Conservation (phyloP, 2,329 filamentous ascomycete genomes). For the Grosmannia serpens region DNA sequence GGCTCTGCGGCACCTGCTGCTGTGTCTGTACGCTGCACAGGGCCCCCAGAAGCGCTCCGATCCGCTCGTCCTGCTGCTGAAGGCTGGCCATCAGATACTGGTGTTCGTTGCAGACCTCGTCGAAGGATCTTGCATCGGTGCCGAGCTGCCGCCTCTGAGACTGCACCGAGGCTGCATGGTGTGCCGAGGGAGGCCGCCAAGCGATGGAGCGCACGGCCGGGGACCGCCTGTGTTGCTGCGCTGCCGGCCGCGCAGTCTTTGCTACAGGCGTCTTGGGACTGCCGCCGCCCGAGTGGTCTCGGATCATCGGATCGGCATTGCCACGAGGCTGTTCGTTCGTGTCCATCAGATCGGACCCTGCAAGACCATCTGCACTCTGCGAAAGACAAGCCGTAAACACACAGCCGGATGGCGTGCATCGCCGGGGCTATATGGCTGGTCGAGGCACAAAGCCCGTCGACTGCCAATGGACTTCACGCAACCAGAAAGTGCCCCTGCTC, state of each 20-base stretch:
- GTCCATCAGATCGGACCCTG: background rate
- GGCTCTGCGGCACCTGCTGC: slow-evolving; percentile 7
- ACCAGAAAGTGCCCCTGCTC: background rate
- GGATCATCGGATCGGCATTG: no score
- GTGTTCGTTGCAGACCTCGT: slow-evolving; percentile 32
- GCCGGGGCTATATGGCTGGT: background rate
- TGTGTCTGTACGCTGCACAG: slow-evolving; percentile 26
- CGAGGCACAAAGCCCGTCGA: background rate
- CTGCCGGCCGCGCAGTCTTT: background rate
- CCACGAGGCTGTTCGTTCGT: background rate
- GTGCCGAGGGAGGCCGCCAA: background rate
- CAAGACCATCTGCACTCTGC: background rate
- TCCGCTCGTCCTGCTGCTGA: slow-evolving; percentile 25
- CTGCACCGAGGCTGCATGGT: background rate
- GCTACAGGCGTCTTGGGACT: background rate
- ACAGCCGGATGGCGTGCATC: background rate
- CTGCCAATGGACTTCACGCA: no score
- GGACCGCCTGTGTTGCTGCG: background rate
- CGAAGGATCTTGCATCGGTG: slow-evolving; percentile 24
- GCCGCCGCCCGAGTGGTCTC: no score
- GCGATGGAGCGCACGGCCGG: background rate
- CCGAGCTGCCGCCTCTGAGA: background rate
- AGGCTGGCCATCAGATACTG: slow-evolving; percentile 32
- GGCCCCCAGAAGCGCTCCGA: slow-evolving; percentile 25
- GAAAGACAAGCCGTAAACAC: background rate